phyloP scores from a whole-genome alignment of 257 asterid genomes.

The Pogostemon cablin region DNA sequence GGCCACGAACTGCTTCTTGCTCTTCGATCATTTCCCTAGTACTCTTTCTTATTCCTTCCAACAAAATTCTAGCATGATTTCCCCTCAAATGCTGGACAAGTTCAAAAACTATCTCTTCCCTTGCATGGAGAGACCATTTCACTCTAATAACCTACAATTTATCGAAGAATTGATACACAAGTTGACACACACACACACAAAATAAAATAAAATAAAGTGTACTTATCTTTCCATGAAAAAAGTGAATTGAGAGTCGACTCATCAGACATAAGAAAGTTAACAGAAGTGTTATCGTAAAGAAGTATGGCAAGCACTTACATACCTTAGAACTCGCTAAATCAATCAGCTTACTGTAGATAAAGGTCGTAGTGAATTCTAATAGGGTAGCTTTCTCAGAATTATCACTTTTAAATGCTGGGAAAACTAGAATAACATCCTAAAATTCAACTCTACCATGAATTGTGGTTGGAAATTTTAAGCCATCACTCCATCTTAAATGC shows the following conservation, averaged over 20 bases:
- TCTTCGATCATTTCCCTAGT: slow-evolving; percentile 95
- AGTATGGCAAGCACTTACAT: neutral
- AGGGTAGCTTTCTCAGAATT: neutral
- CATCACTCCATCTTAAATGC: slow-evolving; percentile 8
- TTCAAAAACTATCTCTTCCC: slow-evolving; percentile 96
- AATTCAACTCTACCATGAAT: neutral
- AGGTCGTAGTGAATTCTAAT: slow-evolving; percentile 18
- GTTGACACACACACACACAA: too few relatives aligned
- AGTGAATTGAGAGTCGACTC: neutral
- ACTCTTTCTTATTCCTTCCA: slow-evolving; percentile 78
- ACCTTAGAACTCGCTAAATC: neutral
- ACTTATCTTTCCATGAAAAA: neutral
- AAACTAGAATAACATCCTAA: neutral
- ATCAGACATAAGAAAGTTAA: neutral
- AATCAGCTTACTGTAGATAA: neutral
- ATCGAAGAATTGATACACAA: neutral
- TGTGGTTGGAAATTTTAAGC: neutral
- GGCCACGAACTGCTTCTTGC: slow-evolving; percentile 99
- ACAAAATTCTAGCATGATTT: slow-evolving; percentile 51
- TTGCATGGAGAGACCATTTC: slow-evolving; percentile 97
- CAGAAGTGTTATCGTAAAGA: too few relatives aligned
- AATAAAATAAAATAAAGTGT: neutral
- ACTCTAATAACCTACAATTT: slow-evolving; percentile 79
- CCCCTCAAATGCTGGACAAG: slow-evolving; percentile 94
- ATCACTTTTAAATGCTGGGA: neutral